Evolutionary conservation across 768 basidiomycete genomes (phyloP).

Genomic region (Mycena albidolilacea): DNA sequence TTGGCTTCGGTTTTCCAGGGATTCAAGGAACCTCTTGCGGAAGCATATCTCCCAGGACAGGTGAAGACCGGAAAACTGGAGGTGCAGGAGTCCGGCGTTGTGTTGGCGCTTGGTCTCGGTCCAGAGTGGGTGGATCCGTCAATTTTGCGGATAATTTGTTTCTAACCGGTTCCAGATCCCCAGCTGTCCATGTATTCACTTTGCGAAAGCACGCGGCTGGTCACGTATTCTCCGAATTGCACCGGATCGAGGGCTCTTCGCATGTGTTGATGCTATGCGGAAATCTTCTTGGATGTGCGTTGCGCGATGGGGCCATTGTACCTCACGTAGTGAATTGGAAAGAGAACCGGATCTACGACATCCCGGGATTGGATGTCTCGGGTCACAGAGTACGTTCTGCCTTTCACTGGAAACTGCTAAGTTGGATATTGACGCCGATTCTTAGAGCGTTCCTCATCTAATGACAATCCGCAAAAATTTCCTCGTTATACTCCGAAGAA

Average conservation of each 20-base stretch:
- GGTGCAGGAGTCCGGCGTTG: slow-evolving; percentile 16
- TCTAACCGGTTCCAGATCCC: slow-evolving; percentile 9
- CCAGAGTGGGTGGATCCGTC: slow-evolving; percentile 4
- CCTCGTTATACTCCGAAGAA: slow-evolving; percentile 6
- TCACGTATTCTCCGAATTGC: slow-evolving; percentile 17
- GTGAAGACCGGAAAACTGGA: slow-evolving; percentile 32
- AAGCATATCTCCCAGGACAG: slow-evolving; percentile 27
- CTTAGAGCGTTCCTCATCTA: slow-evolving; percentile 26
- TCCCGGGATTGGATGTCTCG: slow-evolving; percentile 16
- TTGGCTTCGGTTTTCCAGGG: slow-evolving; percentile 12
- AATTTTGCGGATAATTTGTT: neutral
- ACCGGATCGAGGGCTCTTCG: slow-evolving; percentile 16
- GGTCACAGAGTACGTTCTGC: slow-evolving; percentile 13
- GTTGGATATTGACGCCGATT: neutral
- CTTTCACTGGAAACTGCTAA: neutral
- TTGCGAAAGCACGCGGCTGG: neutral
- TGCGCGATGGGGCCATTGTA: neutral
- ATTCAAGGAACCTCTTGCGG: slow-evolving; percentile 9
- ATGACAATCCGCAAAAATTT: slow-evolving; percentile 7
- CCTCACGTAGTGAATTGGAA: slow-evolving; percentile 29
- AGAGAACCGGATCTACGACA: neutral
- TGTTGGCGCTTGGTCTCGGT: slow-evolving; percentile 28
- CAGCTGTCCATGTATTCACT: slow-evolving; percentile 13
- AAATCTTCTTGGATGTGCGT: slow-evolving; percentile 18
- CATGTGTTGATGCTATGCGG: slow-evolving; percentile 32